Conservation (phyloP, 495 filamentous ascomycete species). For the Tetracladium setigerum region DNA sequence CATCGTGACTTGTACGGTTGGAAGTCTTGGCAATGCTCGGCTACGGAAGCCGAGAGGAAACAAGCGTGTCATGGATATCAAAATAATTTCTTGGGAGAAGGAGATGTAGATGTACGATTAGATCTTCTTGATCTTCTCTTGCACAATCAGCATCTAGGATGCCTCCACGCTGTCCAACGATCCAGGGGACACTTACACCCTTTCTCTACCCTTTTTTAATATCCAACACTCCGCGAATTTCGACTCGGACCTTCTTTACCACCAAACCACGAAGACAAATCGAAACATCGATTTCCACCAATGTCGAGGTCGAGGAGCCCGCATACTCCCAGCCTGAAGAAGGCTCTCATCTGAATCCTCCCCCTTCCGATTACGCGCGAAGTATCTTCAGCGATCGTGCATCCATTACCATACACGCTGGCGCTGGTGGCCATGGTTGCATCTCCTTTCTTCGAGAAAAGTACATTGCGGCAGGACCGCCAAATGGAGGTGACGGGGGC, state of each 20-base stretch:
- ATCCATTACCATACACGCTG: conserved; percentile 64
- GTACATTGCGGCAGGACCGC: conserved; percentile 76
- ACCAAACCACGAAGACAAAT: conserved; percentile 15
- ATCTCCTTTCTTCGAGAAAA: conserved; percentile 89
- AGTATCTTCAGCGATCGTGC: conserved; percentile 85
- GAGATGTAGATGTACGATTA: no score
- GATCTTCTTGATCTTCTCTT: no score
- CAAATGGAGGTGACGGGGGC: conserved; percentile 95
- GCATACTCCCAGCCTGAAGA: conserved; percentile 10
- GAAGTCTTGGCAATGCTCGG: no score
- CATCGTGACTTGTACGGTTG: no score
- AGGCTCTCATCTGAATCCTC: conserved; percentile 62
- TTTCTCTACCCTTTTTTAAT: conserved; percentile 59
- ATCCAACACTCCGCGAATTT: conserved; percentile 25
- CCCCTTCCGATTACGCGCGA: conserved; percentile 72
- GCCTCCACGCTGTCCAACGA: conserved; percentile 36
- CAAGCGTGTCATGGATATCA: no score
- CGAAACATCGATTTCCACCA: conserved; percentile 14
- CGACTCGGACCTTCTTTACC: conserved; percentile 19
- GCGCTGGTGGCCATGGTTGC: conserved; percentile 81
- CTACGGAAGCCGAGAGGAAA: no score
- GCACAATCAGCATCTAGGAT: no score
- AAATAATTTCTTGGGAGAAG: no score
- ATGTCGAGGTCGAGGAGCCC: conserved; percentile 22
- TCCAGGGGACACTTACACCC: conserved; percentile 44